Percentiles rank a stretch among this genome's conserved stretches.
These are phyloP conservation scores for Tylopilus subfusipes DNA, from an alignment of 768 basidiomycete genomes.

Conservation along the genomic window DNA sequence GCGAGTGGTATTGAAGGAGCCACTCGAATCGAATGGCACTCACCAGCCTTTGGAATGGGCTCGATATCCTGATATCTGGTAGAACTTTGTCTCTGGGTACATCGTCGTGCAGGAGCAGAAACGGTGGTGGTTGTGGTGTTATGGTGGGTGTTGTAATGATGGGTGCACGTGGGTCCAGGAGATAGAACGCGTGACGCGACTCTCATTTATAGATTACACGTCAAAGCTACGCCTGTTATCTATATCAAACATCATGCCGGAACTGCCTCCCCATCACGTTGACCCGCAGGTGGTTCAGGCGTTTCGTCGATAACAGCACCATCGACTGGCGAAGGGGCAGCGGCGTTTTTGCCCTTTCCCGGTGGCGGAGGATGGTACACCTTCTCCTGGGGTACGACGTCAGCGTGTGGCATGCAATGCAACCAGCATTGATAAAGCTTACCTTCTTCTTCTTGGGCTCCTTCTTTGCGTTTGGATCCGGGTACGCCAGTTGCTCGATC, in stretches of 20 bases:
- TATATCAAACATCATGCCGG: not conserved
- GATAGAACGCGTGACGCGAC: not conserved
- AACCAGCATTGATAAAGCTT: not conserved
- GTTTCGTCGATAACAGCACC: constrained; percentile 1
- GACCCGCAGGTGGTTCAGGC: not conserved
- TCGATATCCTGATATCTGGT: constrained; percentile 26
- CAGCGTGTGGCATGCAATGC: not conserved
- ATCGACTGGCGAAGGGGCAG: constrained; percentile 3
- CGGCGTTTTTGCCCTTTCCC: constrained; percentile 62
- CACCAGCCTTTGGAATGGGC: constrained; percentile 31
- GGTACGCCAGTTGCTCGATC: constrained; percentile 79
- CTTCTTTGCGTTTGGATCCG: constrained; percentile 62
- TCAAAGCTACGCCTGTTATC: not conserved
- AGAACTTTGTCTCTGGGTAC: constrained; percentile 20
- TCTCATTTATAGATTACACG: not conserved
- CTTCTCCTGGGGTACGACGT: constrained; percentile 50
- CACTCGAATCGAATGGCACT: not conserved
- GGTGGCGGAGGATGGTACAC: constrained; percentile 83
- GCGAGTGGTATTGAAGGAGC: not conserved
- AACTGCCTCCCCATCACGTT: constrained; percentile 6
- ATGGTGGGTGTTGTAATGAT: not conserved
- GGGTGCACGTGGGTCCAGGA: too few relatives aligned
- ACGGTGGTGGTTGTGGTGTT: not conserved
- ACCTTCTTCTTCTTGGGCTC: constrained; percentile 64
- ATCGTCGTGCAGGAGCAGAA: not conserved